Conservation (phyloP, 2,329 filamentous ascomycete species). For the Colletotrichum siamense region DNA sequence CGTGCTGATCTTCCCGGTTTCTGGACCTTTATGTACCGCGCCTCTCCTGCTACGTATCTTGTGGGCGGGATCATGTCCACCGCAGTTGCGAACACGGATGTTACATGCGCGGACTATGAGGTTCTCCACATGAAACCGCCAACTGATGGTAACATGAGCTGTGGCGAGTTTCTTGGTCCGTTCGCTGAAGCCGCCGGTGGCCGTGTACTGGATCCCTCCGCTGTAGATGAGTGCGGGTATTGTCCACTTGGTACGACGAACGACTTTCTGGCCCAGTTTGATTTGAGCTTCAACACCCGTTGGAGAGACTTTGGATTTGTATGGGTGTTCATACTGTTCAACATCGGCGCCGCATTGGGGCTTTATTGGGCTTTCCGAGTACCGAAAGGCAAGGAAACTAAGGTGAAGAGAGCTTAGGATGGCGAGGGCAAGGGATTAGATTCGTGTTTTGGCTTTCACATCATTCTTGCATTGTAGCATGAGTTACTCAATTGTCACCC, state of each 20-base stretch:
- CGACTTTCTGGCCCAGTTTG: conserved; percentile 39
- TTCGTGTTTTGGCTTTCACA: no score
- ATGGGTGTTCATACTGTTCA: conserved; percentile 56
- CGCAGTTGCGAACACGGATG: conserved; percentile 21
- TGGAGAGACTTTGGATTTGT: conserved; percentile 63
- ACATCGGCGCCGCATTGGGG: conserved; percentile 49
- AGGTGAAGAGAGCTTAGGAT: no score
- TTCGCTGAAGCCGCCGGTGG: conserved; percentile 53
- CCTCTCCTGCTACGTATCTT: conserved; percentile 74
- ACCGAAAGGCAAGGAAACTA: conserved; percentile 12
- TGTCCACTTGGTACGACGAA: conserved; percentile 41
- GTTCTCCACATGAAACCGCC: conserved; percentile 55
- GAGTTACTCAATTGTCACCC: no score
- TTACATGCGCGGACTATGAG: conserved; percentile 38
- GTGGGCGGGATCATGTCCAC: conserved; percentile 61
- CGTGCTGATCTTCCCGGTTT: conserved; percentile 65
- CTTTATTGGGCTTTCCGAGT: conserved; percentile 51
- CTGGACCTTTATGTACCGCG: conserved; percentile 75
- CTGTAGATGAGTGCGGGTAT: conserved; percentile 49
- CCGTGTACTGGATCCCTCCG: conserved; percentile 46
- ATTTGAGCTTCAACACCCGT: conserved; percentile 49
- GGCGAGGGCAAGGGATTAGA: no score
- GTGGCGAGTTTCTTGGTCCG: conserved; percentile 51
- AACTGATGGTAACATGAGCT: conserved; percentile 55
- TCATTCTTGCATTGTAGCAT: no score